phyloP scores from a whole-genome alignment of 1,284 basidiomycete species.

The Sanghuangporus weigelae region DNA sequence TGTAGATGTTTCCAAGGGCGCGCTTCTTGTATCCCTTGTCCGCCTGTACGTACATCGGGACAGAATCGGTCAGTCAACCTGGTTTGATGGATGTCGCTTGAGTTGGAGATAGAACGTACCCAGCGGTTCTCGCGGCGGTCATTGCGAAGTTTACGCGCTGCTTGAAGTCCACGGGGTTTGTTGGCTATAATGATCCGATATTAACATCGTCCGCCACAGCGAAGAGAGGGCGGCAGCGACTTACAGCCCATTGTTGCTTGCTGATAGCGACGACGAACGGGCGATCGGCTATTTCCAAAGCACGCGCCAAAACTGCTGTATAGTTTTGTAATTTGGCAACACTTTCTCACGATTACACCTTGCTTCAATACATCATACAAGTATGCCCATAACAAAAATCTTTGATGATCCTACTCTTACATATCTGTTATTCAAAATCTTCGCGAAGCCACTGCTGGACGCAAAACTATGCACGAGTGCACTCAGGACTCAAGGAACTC shows the following conservation, averaged over 20 bases:
- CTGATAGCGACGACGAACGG: slow-evolving; percentile 29
- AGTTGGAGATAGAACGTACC: slow-evolving; percentile 47
- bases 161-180: slow-evolving; percentile 99
- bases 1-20: slow-evolving; percentile 99
- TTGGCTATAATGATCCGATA: slow-evolving; percentile 52
- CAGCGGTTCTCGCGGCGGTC: slow-evolving; percentile 96
- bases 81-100: neutral
- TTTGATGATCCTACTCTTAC: neutral
- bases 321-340: neutral
- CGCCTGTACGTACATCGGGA: slow-evolving; percentile 50
- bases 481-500: slow-evolving; percentile 22
- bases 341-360: neutral
- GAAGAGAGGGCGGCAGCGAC: slow-evolving; percentile 32
- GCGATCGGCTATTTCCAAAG: neutral
- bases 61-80: neutral
- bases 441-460: neutral
- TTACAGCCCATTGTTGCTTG: slow-evolving; percentile 82
- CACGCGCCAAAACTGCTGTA: neutral
- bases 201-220: slow-evolving; percentile 15
- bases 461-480: neutral
- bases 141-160: slow-evolving; percentile 96
- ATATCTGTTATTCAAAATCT: neutral
- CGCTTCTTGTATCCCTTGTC: slow-evolving; percentile 99
- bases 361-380: neutral
- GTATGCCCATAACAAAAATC: neutral